phyloP scores from a whole-genome alignment of 164 flowering plant genomes.

The Magnolia kwangsiensis region DNA sequence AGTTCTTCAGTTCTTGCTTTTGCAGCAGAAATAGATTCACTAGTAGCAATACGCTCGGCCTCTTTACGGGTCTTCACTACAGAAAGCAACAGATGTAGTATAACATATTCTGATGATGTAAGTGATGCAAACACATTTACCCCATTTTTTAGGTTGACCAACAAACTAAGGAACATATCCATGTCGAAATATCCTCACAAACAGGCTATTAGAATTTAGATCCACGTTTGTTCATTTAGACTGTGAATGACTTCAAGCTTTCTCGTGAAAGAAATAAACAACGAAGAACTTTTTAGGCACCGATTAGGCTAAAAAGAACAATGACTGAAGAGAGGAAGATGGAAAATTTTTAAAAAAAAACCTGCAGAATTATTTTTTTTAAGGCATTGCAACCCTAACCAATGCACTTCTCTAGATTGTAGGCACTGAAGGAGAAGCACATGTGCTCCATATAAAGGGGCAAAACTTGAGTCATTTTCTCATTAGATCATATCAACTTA shows the following conservation, averaged over 20 bases:
- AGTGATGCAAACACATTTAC: background rate
- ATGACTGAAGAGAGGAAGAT: too few species aligned
- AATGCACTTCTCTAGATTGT: background rate
- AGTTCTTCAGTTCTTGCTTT: constrained; percentile 61
- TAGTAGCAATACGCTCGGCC: constrained; percentile 54
- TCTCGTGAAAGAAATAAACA: too few species aligned
- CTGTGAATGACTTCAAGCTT: too few species aligned
- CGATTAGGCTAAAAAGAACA: too few species aligned
- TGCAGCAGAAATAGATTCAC: constrained; percentile 54
- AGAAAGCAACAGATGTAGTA: constrained; percentile 18
- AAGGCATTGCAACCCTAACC: background rate
- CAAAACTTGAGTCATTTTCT: too few species aligned
- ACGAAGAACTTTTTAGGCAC: too few species aligned
- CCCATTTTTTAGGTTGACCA: background rate
- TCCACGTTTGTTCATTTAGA: too few species aligned
- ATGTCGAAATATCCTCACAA: background rate
- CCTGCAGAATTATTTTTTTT: too few species aligned
- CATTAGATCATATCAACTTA: background rate
- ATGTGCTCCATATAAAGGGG: background rate
- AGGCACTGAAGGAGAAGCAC: background rate
- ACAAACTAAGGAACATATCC: too few species aligned
- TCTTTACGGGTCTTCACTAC: constrained; percentile 81
- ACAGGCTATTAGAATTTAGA: too few species aligned
- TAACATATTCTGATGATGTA: background rate
- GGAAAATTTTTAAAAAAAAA: too few species aligned